phyloP scores from a whole-genome alignment of 805 yeast species.

The Pichia manshurica region DNA sequence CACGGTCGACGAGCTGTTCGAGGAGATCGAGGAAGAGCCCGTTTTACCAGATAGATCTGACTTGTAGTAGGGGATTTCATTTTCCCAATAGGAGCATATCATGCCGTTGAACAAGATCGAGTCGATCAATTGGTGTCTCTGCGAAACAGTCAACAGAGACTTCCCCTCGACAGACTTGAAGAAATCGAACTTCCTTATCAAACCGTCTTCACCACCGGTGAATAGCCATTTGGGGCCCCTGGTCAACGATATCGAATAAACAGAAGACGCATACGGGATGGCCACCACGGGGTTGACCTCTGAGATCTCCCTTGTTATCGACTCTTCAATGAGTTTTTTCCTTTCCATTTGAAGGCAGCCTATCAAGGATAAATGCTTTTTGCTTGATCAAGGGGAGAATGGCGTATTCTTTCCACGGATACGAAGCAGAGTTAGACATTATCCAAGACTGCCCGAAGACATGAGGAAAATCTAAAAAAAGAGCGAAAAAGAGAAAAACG shows the following conservation, averaged over 20 bases:
- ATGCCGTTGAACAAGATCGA: conserved; percentile 82
- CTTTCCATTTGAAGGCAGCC: conserved; percentile 8
- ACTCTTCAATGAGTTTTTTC: conserved; percentile 33
- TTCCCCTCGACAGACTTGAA: conserved; percentile 81
- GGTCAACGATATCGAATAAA: conserved; percentile 72
- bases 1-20: conserved; percentile 1
- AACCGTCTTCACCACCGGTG: conserved; percentile 96
- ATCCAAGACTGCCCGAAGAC: no score
- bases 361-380: no score
- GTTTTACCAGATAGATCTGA: conserved; percentile 28
- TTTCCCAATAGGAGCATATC: conserved; percentile 85
- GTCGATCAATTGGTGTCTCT: conserved; percentile 83
- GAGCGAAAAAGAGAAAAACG: not conserved
- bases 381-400: no score
- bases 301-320: conserved; percentile 38
- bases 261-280: conserved; percentile 71
- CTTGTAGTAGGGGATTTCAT: conserved; percentile 73
- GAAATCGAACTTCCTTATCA: conserved; percentile 83
- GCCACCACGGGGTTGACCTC: conserved; percentile 85
- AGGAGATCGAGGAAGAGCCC: no score
- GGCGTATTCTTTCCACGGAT: not conserved
- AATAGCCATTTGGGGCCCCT: conserved; percentile 81
- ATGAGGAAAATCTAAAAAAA: not conserved
- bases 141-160: conserved; percentile 82
- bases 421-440: not conserved